These are phyloP conservation scores for Lagerstroemia speciosa DNA, from an alignment of 345 rosid genomes.

Conservation along the genomic window DNA sequence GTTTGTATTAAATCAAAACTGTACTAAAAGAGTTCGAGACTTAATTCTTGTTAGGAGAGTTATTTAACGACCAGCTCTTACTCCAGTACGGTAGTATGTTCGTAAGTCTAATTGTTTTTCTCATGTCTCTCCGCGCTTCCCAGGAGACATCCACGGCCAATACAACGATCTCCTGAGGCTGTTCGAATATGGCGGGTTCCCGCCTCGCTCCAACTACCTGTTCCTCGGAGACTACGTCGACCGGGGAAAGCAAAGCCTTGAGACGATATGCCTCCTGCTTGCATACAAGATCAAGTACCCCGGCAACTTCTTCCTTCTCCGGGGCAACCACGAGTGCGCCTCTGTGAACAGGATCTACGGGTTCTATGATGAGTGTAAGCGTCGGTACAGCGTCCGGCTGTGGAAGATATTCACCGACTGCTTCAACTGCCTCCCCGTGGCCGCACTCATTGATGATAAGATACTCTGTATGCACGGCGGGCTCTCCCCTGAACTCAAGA, in stretches of 20 bases:
- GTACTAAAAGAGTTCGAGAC: too few species aligned
- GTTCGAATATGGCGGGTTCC: constrained; percentile 72
- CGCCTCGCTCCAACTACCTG: constrained; percentile 75
- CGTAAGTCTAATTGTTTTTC: too few species aligned
- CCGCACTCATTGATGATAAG: constrained; percentile 73
- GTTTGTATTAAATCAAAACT: too few species aligned
- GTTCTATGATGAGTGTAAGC: constrained; percentile 80
- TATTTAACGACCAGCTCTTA: too few species aligned
- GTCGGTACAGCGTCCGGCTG: constrained; percentile 58
- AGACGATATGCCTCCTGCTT: constrained; percentile 83
- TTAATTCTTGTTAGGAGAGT: too few species aligned
- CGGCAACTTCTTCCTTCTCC: constrained; percentile 62
- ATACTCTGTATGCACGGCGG: constrained; percentile 94
- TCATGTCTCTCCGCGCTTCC: constrained; percentile 2
- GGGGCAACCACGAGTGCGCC: constrained; percentile 93
- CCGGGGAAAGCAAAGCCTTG: constrained; percentile 83
- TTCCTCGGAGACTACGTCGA: constrained; percentile 90
- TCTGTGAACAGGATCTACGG: constrained; percentile 83
- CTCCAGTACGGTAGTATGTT: too few species aligned
- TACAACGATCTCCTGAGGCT: constrained; percentile 85
- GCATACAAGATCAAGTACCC: constrained; percentile 83
- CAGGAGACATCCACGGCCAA: constrained; percentile 93
- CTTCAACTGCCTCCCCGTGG: constrained; percentile 83
- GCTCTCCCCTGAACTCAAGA: constrained; percentile 62
- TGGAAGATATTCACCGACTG: constrained; percentile 77